Evolutionary conservation across 2,329 filamentous ascomycete species (phyloP).

Genomic region (Lasiodiplodia sp.): DNA sequence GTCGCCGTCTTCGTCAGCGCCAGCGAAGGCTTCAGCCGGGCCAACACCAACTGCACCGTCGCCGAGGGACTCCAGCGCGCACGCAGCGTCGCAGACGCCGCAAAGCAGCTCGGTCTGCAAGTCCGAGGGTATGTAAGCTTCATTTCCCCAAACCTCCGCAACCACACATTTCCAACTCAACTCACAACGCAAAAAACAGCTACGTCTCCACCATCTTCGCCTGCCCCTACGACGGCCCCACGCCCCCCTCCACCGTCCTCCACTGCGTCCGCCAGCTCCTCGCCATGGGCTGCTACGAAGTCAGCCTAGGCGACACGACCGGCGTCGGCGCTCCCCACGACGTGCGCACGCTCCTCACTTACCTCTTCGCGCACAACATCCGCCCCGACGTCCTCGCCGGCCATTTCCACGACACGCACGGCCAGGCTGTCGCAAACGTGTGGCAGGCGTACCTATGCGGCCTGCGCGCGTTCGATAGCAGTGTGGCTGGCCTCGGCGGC

Average conservation of each 20-base stretch:
- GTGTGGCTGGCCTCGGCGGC: conserved; percentile 39
- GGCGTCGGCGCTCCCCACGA: conserved; percentile 37
- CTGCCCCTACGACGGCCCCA: conserved; percentile 47
- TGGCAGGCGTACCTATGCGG: conserved; percentile 37
- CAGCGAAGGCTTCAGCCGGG: conserved; percentile 52
- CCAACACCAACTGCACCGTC: conserved; percentile 52
- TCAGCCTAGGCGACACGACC: conserved; percentile 39
- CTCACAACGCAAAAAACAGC: neutral
- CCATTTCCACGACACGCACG: conserved; percentile 43
- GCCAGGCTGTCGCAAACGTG: conserved; percentile 39
- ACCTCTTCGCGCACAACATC: conserved; percentile 39
- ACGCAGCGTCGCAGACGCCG: conserved; percentile 41
- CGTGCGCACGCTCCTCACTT: conserved; percentile 42
- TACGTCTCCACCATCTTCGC: conserved; percentile 48
- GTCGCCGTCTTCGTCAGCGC: conserved; percentile 53
- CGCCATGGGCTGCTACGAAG: conserved; percentile 40
- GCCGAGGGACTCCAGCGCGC: conserved; percentile 47
- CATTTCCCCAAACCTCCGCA: conserved; percentile 20
- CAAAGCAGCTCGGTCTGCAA: conserved; percentile 37
- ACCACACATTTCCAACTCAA: too few relatives aligned
- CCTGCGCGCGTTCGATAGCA: conserved; percentile 38
- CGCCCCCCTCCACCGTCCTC: conserved; percentile 34
- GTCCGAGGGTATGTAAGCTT: conserved; percentile 27
- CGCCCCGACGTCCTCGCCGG: conserved; percentile 36
- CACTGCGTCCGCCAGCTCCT: conserved; percentile 32